Conservation (phyloP, 345 rosid species). For the Syzygium oleosum region DNA sequence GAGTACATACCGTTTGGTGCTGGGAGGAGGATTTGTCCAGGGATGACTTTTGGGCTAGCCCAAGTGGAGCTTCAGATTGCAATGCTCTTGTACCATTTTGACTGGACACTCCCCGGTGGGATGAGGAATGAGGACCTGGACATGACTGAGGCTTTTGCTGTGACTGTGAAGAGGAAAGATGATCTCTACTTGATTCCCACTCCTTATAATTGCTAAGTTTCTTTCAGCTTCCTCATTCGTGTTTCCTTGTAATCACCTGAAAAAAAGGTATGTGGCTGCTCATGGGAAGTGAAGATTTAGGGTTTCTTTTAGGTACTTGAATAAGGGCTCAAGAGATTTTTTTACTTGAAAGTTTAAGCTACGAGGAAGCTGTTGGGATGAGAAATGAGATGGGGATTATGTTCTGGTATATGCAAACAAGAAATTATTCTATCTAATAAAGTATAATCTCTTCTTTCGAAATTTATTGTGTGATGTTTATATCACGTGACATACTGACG, state of each 20-base stretch:
- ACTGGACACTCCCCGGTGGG: slow-evolving; percentile 32
- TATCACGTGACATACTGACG: not conserved
- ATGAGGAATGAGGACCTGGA: slow-evolving; percentile 17
- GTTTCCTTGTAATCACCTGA: not conserved
- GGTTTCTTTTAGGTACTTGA: not conserved
- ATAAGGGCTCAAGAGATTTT: not conserved
- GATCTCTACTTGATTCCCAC: slow-evolving; percentile 7
- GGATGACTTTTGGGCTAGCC: slow-evolving; percentile 6
- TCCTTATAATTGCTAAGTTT: not conserved
- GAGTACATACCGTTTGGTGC: slow-evolving; percentile 20
- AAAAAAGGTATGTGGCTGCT: not conserved
- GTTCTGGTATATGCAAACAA: not conserved
- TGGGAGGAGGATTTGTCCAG: slow-evolving; percentile 24
- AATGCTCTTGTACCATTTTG: slow-evolving; percentile 22
- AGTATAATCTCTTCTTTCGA: not conserved
- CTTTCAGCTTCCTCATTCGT: not conserved
- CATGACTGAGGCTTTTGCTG: slow-evolving; percentile 27
- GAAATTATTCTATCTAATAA: not conserved
- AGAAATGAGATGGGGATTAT: not conserved
- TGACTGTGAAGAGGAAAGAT: slow-evolving; percentile 6
- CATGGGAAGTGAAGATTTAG: not conserved
- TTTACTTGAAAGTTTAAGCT: not conserved
- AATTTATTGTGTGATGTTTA: not conserved
- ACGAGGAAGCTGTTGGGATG: not conserved
- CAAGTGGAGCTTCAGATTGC: slow-evolving; percentile 12